Evolutionary conservation across 176 grass and related monocot genomes (phyloP), one percentile per base, ranked within the genome.

Genomic region (Ensete ventricosum): DNA sequence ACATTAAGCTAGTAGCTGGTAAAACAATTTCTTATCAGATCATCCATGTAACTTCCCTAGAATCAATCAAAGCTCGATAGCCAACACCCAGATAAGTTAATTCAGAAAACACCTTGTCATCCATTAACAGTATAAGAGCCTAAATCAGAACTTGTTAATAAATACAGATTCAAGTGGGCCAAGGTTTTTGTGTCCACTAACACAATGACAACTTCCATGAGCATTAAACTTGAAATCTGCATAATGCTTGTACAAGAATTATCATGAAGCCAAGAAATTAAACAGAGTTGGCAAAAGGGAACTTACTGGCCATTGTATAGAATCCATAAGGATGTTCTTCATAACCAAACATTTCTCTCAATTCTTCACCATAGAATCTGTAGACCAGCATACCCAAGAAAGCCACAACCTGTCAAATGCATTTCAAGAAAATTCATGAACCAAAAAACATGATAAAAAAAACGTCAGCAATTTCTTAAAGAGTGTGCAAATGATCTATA

Each of bases 261-360:
- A 74, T 62, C 50, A 77, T 82, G 34, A 11, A 72, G 17, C 78
- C 34, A 54, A 66, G 20, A 29, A 52, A 69, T 62, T 48, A 81
- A 50, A 71, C 51, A 73, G 66, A 49, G 72, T 23, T 69, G 62
- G 71, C 11, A 78, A 84, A 81, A 73, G 57, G 69, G n/a, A 77
- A 79, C 95, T 82, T 89, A 93, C 95, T 85, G n/a, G 90, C 85
- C 86, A 94, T 89, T 67, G 85, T 87, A 74, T 98, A 98, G 70
- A 98, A 98, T 73, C 84, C 90, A 80, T 98, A 98, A 34, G 95
- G 88, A 83, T 98, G 95, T 48, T 93, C 84, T 82, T 94, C 84
- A 87, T 98, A 98, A 34, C 88, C 95, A 86, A 98, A 98, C 95
- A 94, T 98, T 89, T 98, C 95, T 80, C 86, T 84, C 77, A 98